Base-by-base conservation (phyloP, 2,329 filamentous ascomycete species). In the Pseudonectria foliicola region DNA sequence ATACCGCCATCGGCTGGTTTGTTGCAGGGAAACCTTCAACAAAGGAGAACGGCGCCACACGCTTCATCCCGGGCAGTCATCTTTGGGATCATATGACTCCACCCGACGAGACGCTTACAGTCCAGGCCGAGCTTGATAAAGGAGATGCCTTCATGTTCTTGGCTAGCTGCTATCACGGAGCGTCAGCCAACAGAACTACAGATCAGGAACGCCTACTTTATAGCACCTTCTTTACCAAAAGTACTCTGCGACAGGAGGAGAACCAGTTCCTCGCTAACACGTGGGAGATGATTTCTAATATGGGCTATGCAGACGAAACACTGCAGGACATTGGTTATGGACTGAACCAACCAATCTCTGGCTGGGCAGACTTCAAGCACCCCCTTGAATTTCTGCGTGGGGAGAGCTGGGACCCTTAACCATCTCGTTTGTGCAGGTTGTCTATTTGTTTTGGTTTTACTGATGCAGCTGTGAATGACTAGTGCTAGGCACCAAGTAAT, bases 101-200 rank as follows among this genome's bases (percentile, higher is more conserved):
- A 7, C 35, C 35, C 13, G 14, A 18, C 27, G 35, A 38, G 8
- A 11, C 27, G n/a, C 16, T 29, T 2, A 13, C 16, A 2, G 25
- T 31, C 12, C 31, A 30, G 13, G 35, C 35, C 13, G 35, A 34
- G 26, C 15, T 38, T 10, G 16, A 38, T 4, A 14, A 23, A 7
- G 35, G 35, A 3, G 35, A 38, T 13, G 35, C 35, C 10, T 38
- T 38, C 27, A 34, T 38, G 4, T 16, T 38, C n/a, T 13, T 38
- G 5, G 21, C 35, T 1, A 26, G 26, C 12, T 38, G 35, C 27
- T 38, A 27, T 15, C 35, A 38, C 14, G 35, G 31, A 5, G 35
- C 23, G 4, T 34, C 31, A n/a, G 31, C 35, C 23, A 38, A 38
- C 21, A 23, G 7, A 10, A 38, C 35, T 3, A 23, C 21, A 21